A percentile compares a stretch with the other conserved stretches of the same genome.
phyloP scores from a whole-genome alignment of 495 filamentous ascomycete species.

The Podospora didyma region DNA sequence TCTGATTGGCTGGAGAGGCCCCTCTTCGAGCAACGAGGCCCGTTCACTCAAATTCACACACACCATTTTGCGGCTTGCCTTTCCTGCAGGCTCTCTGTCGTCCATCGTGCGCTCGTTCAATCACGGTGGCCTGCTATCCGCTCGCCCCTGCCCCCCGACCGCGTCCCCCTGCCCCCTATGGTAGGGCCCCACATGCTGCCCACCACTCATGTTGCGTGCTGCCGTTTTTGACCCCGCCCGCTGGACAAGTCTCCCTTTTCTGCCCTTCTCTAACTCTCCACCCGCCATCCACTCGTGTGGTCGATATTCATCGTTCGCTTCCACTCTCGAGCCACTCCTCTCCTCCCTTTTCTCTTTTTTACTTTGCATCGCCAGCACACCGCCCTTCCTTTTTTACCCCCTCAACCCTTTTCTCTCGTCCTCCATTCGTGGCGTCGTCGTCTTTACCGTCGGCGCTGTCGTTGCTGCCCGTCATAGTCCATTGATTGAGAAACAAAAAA shows the following conservation, averaged over 20 bases:
- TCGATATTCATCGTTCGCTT: slow-evolving; percentile 31
- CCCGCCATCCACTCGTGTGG: not conserved
- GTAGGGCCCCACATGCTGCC: slow-evolving; percentile 2
- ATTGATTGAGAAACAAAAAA: slow-evolving; percentile 18
- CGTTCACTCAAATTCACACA: slow-evolving; percentile 14
- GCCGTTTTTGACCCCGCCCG: slow-evolving; percentile 6
- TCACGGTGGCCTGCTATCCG: slow-evolving; percentile 31
- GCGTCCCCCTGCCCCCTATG: slow-evolving; percentile 25
- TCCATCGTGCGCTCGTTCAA: slow-evolving; percentile 25
- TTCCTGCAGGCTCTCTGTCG: slow-evolving; percentile 13
- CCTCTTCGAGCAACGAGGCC: slow-evolving; percentile 9
- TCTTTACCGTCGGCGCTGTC: slow-evolving; percentile 19
- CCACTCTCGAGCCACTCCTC: slow-evolving; percentile 22
- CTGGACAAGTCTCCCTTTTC: not conserved
- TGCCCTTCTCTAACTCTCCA: slow-evolving; percentile 16
- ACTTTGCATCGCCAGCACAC: slow-evolving; percentile 32
- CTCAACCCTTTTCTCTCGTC: slow-evolving; percentile 39
- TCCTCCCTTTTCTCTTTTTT: slow-evolving; percentile 33
- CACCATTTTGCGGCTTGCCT: slow-evolving; percentile 7
- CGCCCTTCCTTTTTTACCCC: slow-evolving; percentile 40
- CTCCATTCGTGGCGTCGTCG: slow-evolving; percentile 33
- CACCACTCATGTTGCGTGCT: slow-evolving; percentile 27
- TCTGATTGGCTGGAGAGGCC: slow-evolving; percentile 18
- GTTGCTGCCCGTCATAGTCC: slow-evolving; percentile 31
- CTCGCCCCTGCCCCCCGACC: slow-evolving; percentile 26